Percentiles rank a stretch among this genome's conserved stretches.
Conservation (phyloP, 371 early-diverging fungal genomes). For the Mucor mucedo region DNA sequence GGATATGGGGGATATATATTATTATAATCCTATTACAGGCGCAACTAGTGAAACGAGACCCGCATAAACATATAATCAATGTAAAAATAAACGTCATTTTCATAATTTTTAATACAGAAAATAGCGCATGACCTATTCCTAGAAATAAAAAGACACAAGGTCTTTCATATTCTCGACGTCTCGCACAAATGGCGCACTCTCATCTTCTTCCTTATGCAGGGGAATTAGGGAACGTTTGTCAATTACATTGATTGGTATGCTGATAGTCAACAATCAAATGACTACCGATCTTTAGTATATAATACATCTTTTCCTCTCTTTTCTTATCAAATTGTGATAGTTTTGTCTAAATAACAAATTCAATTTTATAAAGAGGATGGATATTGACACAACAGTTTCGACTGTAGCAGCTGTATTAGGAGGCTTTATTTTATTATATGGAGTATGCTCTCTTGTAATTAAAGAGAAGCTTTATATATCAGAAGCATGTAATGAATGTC, state of each 20-base stretch:
- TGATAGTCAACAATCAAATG: slow-evolving; percentile 25
- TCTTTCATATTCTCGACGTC: neutral
- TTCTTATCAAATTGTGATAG: neutral
- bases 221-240: neutral
- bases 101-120: no score
- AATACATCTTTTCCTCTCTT: slow-evolving; percentile 19
- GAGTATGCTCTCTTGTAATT: slow-evolving; percentile 83
- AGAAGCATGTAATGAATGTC: slow-evolving; percentile 73
- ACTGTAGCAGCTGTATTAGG: slow-evolving; percentile 61
- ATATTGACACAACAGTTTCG: slow-evolving; percentile 21
- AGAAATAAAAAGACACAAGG: neutral
- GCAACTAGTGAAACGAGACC: neutral
- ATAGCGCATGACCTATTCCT: neutral
- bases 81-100: no score
- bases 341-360: neutral
- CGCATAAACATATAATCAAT: neutral
- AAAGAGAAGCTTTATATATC: slow-evolving; percentile 91
- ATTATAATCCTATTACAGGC: neutral
- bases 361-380: neutral
- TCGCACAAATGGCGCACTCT: slow-evolving; percentile 4
- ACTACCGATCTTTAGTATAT: slow-evolving; percentile 7
- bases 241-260: neutral
- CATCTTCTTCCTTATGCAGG: neutral
- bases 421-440: slow-evolving; percentile 85
- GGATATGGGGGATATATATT: neutral